Evolutionary conservation across 1,284 basidiomycete species (phyloP).

Genomic region (Butyriboletus appendiculatus): DNA sequence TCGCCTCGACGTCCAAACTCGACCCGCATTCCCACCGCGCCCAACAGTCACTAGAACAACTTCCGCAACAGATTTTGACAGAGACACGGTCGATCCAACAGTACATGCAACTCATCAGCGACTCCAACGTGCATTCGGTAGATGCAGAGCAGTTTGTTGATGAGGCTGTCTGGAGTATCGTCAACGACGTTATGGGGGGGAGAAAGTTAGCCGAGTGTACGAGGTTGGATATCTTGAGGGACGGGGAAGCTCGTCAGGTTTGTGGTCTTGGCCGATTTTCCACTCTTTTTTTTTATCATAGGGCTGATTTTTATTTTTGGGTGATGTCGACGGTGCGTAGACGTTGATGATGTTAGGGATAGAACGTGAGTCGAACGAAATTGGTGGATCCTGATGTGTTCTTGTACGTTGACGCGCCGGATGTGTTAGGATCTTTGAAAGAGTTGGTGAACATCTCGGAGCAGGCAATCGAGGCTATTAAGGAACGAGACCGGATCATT

Average conservation of each 20-base stretch:
- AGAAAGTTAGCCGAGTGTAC: constrained; percentile 39
- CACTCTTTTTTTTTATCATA: not conserved
- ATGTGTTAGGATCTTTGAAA: constrained; percentile 25
- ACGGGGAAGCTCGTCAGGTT: constrained; percentile 52
- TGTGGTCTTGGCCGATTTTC: not conserved
- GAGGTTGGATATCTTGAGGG: constrained; percentile 51
- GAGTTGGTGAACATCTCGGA: constrained; percentile 27
- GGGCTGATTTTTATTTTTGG: not conserved
- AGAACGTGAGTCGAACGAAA: constrained; percentile 45
- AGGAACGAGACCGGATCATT: constrained; percentile 21
- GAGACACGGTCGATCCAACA: constrained; percentile 49
- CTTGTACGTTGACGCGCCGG: not conserved
- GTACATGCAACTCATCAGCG: constrained; percentile 45
- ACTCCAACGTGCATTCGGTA: constrained; percentile 14
- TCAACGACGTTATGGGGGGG: constrained; percentile 50
- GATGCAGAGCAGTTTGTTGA: constrained; percentile 34
- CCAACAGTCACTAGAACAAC: constrained; percentile 43
- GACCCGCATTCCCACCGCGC: constrained; percentile 14
- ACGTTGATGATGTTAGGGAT: constrained; percentile 53
- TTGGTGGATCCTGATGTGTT: not conserved
- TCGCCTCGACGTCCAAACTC: constrained; percentile 3
- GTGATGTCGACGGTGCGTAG: constrained; percentile 29
- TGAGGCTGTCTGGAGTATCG: constrained; percentile 40
- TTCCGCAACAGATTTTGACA: constrained; percentile 50
- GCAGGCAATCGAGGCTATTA: constrained; percentile 22